Evolutionary conservation across 225 moss, liverwort and hornwort species (phyloP).

Genomic region (Polytrichum commune): DNA sequence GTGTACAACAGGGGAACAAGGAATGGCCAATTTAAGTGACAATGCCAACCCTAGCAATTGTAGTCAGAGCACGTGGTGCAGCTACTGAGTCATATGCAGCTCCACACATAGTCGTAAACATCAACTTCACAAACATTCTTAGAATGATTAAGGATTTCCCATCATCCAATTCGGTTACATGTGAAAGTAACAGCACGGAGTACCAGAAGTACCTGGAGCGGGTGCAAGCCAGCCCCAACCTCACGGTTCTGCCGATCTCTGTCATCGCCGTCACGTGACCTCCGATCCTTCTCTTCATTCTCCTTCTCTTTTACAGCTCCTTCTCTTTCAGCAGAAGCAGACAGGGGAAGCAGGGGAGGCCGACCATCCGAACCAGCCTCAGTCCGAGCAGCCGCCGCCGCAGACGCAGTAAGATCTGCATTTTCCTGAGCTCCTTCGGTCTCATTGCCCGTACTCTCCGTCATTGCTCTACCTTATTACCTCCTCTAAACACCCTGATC

Average conservation of each 20-base stretch:
- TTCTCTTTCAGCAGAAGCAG: slow-evolving; percentile 16
- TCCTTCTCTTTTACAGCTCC: slow-evolving; percentile 17
- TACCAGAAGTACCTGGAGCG: slow-evolving; percentile 59
- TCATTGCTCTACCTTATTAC: slow-evolving; percentile 22
- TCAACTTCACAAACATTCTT: too few species aligned
- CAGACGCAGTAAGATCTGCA: slow-evolving; percentile 8
- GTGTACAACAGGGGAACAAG: too few species aligned
- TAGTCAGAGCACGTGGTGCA: too few species aligned
- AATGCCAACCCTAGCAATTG: too few species aligned
- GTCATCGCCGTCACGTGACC: slow-evolving; percentile 73
- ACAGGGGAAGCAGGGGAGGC: slow-evolving; percentile 37
- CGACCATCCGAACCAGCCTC: slow-evolving; percentile 32
- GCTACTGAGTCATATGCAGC: too few species aligned
- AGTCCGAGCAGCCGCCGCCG: slow-evolving; percentile 3
- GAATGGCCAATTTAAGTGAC: too few species aligned
- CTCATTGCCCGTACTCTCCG: slow-evolving; percentile 41
- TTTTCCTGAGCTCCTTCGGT: slow-evolving; percentile 28
- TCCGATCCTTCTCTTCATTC: slow-evolving; percentile 74
- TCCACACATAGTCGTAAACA: too few species aligned
- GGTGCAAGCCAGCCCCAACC: slow-evolving; percentile 75
- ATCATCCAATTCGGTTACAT: too few species aligned
- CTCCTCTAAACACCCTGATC: background rate
- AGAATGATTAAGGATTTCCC: too few species aligned
- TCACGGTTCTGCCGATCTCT: slow-evolving; percentile 86
- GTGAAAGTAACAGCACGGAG: too few species aligned